Evolutionary conservation across 2,329 filamentous ascomycete species (phyloP).

Genomic region (Onygenales sp.): DNA sequence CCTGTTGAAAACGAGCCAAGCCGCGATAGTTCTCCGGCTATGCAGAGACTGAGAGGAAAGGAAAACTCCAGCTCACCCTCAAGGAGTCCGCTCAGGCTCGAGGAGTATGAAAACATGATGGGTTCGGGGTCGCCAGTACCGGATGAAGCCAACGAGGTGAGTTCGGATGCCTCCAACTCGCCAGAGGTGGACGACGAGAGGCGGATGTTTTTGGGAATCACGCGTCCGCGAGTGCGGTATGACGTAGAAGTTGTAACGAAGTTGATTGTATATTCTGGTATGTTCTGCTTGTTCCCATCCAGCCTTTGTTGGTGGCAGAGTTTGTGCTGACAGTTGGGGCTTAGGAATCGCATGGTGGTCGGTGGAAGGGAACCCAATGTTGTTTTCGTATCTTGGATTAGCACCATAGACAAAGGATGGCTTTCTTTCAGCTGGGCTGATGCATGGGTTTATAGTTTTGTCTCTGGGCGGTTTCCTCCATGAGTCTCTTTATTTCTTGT

Average conservation of each 20-base stretch:
- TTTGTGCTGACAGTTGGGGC: neutral
- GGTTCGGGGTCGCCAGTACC: slow-evolving; percentile 49
- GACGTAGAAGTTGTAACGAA: slow-evolving; percentile 99
- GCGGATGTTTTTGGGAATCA: slow-evolving; percentile 75
- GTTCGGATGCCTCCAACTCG: slow-evolving; percentile 17
- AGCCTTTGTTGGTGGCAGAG: slow-evolving; percentile 4
- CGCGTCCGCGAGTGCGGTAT: slow-evolving; percentile 82
- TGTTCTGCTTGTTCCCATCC: slow-evolving; percentile 22
- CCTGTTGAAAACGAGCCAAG: slow-evolving; percentile 15
- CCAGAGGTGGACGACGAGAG: slow-evolving; percentile 48
- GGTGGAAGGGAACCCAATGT: slow-evolving; percentile 61
- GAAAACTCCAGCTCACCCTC: slow-evolving; percentile 24
- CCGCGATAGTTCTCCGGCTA: neutral
- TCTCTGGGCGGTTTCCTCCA: neutral
- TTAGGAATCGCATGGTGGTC: slow-evolving; percentile 75
- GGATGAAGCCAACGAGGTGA: slow-evolving; percentile 13
- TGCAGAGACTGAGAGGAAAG: neutral
- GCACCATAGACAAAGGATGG: neutral
- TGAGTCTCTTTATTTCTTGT: neutral
- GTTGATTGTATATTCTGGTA: slow-evolving; percentile 86
- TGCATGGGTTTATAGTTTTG: neutral
- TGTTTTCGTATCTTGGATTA: slow-evolving; percentile 56
- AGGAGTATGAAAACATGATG: slow-evolving; percentile 65
- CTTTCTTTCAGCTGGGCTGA: neutral
- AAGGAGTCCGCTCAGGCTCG: slow-evolving; percentile 42